Evolutionary conservation across 345 rosid genomes (phyloP), one percentile per base, ranked within the genome.

Genomic region (Pseudoturritis turrita): DNA sequence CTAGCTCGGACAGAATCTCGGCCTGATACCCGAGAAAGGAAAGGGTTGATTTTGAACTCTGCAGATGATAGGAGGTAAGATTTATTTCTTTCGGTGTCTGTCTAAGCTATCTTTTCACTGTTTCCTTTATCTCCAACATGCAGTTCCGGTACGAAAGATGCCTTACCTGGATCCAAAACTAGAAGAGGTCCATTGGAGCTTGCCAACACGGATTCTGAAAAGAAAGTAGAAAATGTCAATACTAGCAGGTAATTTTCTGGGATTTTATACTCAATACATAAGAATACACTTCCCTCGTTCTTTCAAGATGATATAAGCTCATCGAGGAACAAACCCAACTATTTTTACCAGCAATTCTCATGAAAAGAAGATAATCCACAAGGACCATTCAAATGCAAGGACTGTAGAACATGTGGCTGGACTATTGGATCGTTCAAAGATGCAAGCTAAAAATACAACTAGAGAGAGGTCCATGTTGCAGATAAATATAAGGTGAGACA

Each of bases 401-500:
- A 61, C 61, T 35, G 57, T 21, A 21, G 81, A 73, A 58, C 72
- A 65, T 72, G 74, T 28, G 54, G 36, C 70, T 71, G 83, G 77
- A 66, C 60, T 58, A 15, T 50, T 58, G 70, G 79, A 73, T 70
- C 64, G 58, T 65, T 59, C 74, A 62, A 82, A 67, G 58, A 46
- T 56, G 65, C 79, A 81, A 62, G 81, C 82, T 56, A 79, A 78
- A 54, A 77, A 60, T 66, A 65, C 72, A 12, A 62, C 67, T 28
- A 76, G 77, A 62, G 85, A 52, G 73, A 78, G 73, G 58, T 55
- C 86, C 75, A 37, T 69, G 68, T 62, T 72, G 57, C 77, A 61
- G 52, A 79, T 79, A 39, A 62, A 74, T 23, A 67, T 56, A 46
- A 72, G 81, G 89, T 87, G 58, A 77, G 79, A 53, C 61, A 15